Percentiles rank a stretch among this genome's conserved stretches.
Conservation (phyloP, 192 early-diverging fungal genomes). For the Cetraspora pellucida region DNA sequence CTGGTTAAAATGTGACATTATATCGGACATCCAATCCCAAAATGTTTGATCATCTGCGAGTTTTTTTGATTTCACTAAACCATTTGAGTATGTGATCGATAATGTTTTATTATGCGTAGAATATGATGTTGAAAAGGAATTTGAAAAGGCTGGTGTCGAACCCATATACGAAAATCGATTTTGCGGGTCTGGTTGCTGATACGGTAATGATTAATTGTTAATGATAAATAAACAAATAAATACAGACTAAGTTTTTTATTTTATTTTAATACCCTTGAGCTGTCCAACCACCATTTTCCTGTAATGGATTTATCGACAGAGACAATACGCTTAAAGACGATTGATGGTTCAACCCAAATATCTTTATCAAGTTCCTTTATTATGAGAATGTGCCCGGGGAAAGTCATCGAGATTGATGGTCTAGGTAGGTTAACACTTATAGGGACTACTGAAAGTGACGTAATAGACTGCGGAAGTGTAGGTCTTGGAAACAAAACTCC, state of each 20-base stretch:
- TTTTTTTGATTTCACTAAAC: not conserved
- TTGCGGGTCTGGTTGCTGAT: constrained; percentile 42
- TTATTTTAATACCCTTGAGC: constrained; percentile 43
- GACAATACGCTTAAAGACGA: constrained; percentile 47
- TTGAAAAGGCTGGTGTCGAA: constrained; percentile 15
- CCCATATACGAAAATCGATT: constrained; percentile 74
- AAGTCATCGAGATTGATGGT: not conserved
- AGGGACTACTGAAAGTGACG: not conserved
- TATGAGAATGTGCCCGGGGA: constrained; percentile 35
- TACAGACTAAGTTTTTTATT: not conserved
- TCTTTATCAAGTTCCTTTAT: constrained; percentile 36
- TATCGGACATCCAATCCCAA: constrained; percentile 66
- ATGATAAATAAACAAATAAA: not conserved
- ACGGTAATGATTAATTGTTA: not conserved
- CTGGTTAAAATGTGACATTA: constrained; percentile 41
- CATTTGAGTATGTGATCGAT: constrained; percentile 9
- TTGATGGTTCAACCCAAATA: constrained; percentile 41
- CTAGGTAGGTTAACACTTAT: not conserved
- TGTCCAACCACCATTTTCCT: constrained; percentile 68
- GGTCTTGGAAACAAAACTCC: not conserved
- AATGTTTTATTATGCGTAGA: not conserved
- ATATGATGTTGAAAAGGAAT: constrained; percentile 35
- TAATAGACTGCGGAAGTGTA: constrained; percentile 16
- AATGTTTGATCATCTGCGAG: constrained; percentile 48
- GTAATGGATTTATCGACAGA: constrained; percentile 37